phyloP scores from a whole-genome alignment of 2,329 filamentous ascomycete genomes.

The Verruconis gallopava region DNA sequence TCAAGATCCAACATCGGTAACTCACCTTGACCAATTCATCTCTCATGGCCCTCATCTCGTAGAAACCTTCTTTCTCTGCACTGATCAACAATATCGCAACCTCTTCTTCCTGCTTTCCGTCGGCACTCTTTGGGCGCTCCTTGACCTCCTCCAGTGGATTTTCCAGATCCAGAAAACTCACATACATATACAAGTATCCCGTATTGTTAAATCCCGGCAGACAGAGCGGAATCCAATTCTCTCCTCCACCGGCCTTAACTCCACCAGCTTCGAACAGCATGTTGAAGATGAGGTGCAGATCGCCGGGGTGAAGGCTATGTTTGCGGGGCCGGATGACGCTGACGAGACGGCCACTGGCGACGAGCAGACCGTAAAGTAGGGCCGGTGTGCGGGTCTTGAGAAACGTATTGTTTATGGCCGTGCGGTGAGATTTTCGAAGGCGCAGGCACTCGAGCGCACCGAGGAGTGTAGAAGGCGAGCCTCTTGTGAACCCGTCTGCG shows the following conservation, averaged over 20 bases:
- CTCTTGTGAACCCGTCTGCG: slow-evolving; percentile 86
- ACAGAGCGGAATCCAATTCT: slow-evolving; percentile 95
- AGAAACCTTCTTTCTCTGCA: slow-evolving; percentile 87
- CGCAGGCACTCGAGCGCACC: slow-evolving; percentile 90
- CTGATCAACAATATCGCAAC: slow-evolving; percentile 91
- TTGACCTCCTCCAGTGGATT: slow-evolving; percentile 32
- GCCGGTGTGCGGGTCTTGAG: slow-evolving; percentile 64
- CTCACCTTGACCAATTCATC: slow-evolving; percentile 44
- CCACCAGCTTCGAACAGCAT: slow-evolving; percentile 96
- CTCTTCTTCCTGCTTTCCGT: slow-evolving; percentile 43
- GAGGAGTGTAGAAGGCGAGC: slow-evolving; percentile 77
- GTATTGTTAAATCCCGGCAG: slow-evolving; percentile 94
- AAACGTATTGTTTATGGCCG: slow-evolving; percentile 75
- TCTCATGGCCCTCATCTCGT: slow-evolving; percentile 64
- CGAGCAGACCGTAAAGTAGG: slow-evolving; percentile 83
- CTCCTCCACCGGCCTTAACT: slow-evolving; percentile 81
- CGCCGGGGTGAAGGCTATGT: slow-evolving; percentile 88
- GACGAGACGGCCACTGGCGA: slow-evolving; percentile 83
- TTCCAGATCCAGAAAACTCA: slow-evolving; percentile 72
- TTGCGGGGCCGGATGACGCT: slow-evolving; percentile 90
- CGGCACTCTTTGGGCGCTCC: slow-evolving; percentile 25
- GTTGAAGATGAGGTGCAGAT: slow-evolving; percentile 94
- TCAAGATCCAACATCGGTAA: too few relatives aligned
- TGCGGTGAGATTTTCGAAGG: slow-evolving; percentile 74
- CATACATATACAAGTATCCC: slow-evolving; percentile 97